Conservation (phyloP, 108 stramenopile species). For the Cylindrotheca closterium region DNA sequence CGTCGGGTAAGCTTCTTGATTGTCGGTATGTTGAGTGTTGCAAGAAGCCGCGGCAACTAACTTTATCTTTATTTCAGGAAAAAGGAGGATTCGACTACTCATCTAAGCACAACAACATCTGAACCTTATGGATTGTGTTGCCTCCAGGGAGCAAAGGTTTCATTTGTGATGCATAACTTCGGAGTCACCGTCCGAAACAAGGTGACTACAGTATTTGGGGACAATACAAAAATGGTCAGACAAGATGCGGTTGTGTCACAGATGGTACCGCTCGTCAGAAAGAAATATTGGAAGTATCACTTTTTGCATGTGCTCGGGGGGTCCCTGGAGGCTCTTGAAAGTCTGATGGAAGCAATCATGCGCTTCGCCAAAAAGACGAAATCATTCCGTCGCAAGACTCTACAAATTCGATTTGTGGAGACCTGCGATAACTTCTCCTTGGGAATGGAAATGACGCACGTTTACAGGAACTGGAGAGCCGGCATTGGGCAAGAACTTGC, state of each 20-base stretch:
- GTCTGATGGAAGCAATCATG: constrained; percentile 19
- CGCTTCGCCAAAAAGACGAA: constrained; percentile 10
- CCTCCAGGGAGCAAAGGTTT: constrained; percentile 30
- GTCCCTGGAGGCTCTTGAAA: constrained; percentile 20
- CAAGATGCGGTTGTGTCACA: constrained; percentile 16
- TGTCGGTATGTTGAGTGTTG: neutral
- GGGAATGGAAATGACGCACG: constrained; percentile 40
- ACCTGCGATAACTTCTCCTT: constrained; percentile 39
- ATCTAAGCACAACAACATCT: constrained; percentile 24
- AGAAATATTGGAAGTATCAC: constrained; percentile 36
- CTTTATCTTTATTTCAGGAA: constrained; percentile 11
- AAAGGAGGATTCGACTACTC: constrained; percentile 28
- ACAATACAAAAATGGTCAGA: constrained; percentile 43
- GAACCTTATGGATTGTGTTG: constrained; percentile 45
- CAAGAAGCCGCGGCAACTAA: neutral
- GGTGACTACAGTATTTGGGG: constrained; percentile 40
- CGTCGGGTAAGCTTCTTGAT: constrained; percentile 28
- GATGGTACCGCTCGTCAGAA: constrained; percentile 24
- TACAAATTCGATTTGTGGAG: constrained; percentile 39
- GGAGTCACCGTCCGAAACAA: constrained; percentile 28
- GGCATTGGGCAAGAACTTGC: neutral
- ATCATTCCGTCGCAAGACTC: constrained; percentile 21
- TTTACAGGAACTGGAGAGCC: constrained; percentile 41
- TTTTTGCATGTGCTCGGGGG: constrained; percentile 22
- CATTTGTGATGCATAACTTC: constrained; percentile 43